Percentiles rank a stretch among this genome's conserved stretches.
Evolutionary conservation across 768 basidiomycete species (phyloP).

Genomic region (Termitomyces sp.): DNA sequence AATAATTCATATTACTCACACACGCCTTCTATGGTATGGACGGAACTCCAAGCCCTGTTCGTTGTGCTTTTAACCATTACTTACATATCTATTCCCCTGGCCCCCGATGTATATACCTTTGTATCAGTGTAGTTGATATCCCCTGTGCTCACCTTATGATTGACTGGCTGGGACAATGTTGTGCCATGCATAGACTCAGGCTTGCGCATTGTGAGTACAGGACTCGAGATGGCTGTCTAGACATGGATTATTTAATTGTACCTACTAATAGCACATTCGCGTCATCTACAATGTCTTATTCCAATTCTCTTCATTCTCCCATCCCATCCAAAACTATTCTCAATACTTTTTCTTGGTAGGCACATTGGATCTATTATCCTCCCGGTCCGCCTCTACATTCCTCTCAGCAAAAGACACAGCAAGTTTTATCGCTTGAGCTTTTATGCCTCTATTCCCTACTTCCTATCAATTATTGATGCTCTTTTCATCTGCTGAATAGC

Average conservation of each 20-base stretch:
- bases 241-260: neutral
- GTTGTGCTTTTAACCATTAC: slow-evolving; percentile 4
- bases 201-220: neutral
- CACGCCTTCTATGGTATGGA: neutral
- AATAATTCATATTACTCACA: neutral
- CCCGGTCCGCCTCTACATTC: slow-evolving; percentile 14
- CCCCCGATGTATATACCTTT: slow-evolving; percentile 2
- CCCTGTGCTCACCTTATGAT: neutral
- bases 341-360: slow-evolving; percentile 22
- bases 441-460: too few relatives aligned
- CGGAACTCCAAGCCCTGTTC: neutral
- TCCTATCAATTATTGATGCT: too few relatives aligned
- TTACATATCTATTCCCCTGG: neutral
- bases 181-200: neutral
- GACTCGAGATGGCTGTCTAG: too few relatives aligned
- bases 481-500: too few relatives aligned
- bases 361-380: slow-evolving; percentile 5
- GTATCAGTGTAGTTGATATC: slow-evolving; percentile 6
- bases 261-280: neutral
- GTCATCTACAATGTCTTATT: slow-evolving; percentile 27
- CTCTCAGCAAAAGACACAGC: slow-evolving; percentile 13
- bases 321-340: slow-evolving; percentile 21
- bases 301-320: slow-evolving; percentile 39
- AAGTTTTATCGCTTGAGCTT: too few relatives aligned
- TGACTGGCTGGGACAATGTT: neutral